Conservation (phyloP, 768 basidiomycete genomes). For the Termitomyces sp. region DNA sequence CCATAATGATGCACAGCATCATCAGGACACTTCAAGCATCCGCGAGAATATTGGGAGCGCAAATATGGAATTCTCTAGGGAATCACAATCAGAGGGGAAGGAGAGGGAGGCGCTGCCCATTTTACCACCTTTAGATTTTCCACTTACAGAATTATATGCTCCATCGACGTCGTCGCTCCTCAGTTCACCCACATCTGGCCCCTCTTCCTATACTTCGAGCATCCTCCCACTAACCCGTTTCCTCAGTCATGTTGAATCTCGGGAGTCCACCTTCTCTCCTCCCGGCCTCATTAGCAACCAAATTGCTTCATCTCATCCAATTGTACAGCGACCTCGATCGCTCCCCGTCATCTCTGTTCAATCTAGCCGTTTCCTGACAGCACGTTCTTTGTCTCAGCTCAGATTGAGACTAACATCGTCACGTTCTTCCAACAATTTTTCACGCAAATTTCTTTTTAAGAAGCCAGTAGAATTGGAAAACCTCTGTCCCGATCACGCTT, state of each 20-base stretch:
- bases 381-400: slow-evolving; percentile 41
- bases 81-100: slow-evolving; percentile 42
- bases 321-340: slow-evolving; percentile 46
- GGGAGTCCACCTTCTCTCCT: slow-evolving; percentile 4
- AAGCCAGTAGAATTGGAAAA: slow-evolving; percentile 21
- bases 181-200: slow-evolving; percentile 25
- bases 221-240: slow-evolving; percentile 5
- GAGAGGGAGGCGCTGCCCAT: slow-evolving; percentile 57
- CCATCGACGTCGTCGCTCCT: slow-evolving; percentile 33
- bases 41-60: background rate
- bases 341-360: slow-evolving; percentile 47
- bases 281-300: slow-evolving; percentile 15
- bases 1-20: slow-evolving; percentile 6
- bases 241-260: slow-evolving; percentile 6
- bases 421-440: slow-evolving; percentile 42
- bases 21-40: slow-evolving; percentile 13
- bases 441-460: slow-evolving; percentile 49
- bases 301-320: slow-evolving; percentile 20
- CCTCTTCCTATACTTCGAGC: slow-evolving; percentile 31
- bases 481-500: background rate
- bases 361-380: slow-evolving; percentile 35
- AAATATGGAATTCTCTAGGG: slow-evolving; percentile 8
- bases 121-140: slow-evolving; percentile 62
- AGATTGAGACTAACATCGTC: slow-evolving; percentile 40
- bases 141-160: slow-evolving; percentile 44